Base-by-base conservation (phyloP, 2,329 filamentous ascomycete species). In the Ceratocystis cacaofunesta region DNA sequence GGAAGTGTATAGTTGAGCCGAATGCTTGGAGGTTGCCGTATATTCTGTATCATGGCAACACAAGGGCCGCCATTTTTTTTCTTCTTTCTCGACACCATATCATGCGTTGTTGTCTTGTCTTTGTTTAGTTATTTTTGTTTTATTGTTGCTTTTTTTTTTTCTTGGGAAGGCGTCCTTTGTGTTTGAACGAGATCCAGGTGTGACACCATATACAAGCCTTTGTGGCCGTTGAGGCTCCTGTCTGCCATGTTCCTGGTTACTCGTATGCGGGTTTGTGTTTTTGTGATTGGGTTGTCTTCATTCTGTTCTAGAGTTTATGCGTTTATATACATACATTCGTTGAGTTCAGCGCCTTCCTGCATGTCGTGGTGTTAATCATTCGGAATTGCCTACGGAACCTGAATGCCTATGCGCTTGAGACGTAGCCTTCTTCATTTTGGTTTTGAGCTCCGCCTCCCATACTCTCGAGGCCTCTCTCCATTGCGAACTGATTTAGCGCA, bases 381-480 rank as follows among this genome's bases (percentile, higher is more conserved):
- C 3, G 22, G 48, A 25, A 17, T 17, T 28, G 15, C 15, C 19
- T 25, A 41, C 36, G 12, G 19, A 52, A 28, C 10, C 10, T 6
- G 22, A 4, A 22, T 10, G 25, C 8, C 15, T 52, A 52, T 22
- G 48, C 15, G 48, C 10, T 4, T 10, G 22, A 52, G 48, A 52
- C 19, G 15, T 52, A 22, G 19, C 3, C 48, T 12, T 52, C 22
- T 28, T 52, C 22, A 15, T 28, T 6, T 28, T 52, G 15, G 12
- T 12, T 41, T 41, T 22, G 55, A 22, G 46, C 22, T 17, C 19
- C 25, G 50, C 76, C 76, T 2, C 78, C 78, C 10, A 80, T 72
- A 66, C 78, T 80, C 68, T 80, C 79, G 2, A 80, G 69, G 0
- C 78, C 78, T 36, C 79, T 72, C 68, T 78, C 75, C 2, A 68